Evolutionary conservation across 495 filamentous ascomycete genomes (phyloP).

Genomic region (Tricharina praecox): DNA sequence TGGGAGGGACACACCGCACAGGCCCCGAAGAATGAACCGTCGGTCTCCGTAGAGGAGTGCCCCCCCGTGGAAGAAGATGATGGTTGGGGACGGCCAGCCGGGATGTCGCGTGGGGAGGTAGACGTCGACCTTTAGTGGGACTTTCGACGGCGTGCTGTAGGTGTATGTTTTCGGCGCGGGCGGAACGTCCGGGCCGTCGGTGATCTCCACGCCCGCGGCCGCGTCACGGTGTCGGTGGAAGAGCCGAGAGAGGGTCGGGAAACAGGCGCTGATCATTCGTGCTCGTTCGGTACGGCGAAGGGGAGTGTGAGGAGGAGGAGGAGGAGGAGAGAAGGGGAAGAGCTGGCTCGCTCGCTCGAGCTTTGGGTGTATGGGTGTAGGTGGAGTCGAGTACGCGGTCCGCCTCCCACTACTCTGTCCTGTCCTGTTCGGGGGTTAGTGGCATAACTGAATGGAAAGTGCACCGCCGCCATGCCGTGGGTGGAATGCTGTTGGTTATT

Average conservation of each 20-base stretch:
- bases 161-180: not conserved
- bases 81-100: not conserved
- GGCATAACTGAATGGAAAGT: no score
- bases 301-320: not conserved
- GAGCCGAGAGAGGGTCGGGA: constrained; percentile 1
- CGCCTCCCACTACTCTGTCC: no score
- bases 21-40: not conserved
- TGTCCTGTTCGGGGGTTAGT: no score
- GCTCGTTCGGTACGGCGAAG: no score
- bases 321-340: not conserved
- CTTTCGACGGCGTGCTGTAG: not conserved
- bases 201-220: not conserved
- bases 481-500: no score
- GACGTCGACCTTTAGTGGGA: not conserved
- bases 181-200: not conserved
- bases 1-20: not conserved
- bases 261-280: not conserved
- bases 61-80: constrained; percentile 2
- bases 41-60: not conserved
- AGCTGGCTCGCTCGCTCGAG: no score
- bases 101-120: not conserved
- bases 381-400: no score
- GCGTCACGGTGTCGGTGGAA: not conserved
- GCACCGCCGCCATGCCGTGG: no score
- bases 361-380: no score